phyloP scores from a whole-genome alignment of 2,329 filamentous ascomycete genomes.

The Trichoderma harzianum region DNA sequence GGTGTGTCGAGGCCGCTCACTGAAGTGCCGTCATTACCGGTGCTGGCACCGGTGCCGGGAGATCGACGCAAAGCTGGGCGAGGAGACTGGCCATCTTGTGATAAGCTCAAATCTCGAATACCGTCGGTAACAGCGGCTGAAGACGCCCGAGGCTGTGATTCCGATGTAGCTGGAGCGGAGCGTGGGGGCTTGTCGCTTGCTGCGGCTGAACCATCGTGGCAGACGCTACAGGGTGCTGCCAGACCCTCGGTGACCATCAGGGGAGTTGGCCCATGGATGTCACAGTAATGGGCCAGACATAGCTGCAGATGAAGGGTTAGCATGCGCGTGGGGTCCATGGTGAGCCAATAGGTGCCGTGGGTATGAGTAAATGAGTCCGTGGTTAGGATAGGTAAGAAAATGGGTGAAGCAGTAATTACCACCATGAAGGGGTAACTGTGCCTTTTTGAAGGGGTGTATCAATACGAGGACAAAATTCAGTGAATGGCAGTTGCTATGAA shows the following conservation, averaged over 20 bases:
- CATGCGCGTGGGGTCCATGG: conserved; percentile 29
- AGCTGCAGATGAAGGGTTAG: conserved; percentile 50
- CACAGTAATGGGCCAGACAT: conserved; percentile 68
- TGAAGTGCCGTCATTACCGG: conserved; percentile 30
- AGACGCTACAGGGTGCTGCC: conserved; percentile 57
- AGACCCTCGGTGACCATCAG: conserved; percentile 68
- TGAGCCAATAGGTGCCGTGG: not conserved
- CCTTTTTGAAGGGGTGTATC: not conserved
- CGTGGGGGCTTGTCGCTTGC: conserved; percentile 35
- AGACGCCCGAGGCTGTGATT: conserved; percentile 33
- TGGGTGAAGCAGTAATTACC: not conserved
- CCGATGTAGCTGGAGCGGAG: conserved; percentile 38
- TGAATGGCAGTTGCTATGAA: not conserved
- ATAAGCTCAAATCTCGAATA: conserved; percentile 46
- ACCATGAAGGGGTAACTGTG: not conserved
- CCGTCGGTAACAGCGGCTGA: conserved; percentile 44
- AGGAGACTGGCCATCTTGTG: conserved; percentile 42
- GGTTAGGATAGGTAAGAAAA: not conserved
- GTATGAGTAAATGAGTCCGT: not conserved
- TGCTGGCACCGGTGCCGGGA: conserved; percentile 29
- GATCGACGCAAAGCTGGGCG: conserved; percentile 42
- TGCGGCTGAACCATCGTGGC: conserved; percentile 44
- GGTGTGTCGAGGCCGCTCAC: conserved; percentile 50
- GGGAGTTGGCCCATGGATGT: conserved; percentile 65
- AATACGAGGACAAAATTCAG: not conserved